Conservation (phyloP, 2,329 filamentous ascomycete species). For the Epichloe typhina region DNA sequence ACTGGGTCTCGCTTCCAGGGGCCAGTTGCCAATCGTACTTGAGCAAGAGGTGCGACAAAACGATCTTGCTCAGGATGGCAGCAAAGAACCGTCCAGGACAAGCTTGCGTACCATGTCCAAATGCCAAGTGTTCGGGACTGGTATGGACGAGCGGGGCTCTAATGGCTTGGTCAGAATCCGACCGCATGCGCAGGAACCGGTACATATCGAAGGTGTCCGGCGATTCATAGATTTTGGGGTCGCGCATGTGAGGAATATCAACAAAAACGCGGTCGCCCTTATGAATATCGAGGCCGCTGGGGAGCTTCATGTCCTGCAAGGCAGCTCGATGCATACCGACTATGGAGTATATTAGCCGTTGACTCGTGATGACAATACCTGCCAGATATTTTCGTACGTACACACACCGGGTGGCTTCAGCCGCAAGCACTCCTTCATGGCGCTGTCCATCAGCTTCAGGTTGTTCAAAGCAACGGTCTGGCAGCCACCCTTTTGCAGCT, state of each 20-base stretch:
- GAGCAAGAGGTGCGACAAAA: constrained; percentile 6
- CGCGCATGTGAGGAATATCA: constrained; percentile 7
- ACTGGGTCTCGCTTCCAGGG: constrained; percentile 1
- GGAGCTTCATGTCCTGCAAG: constrained; percentile 4
- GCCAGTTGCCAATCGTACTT: constrained; percentile 6
- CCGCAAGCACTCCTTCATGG: constrained; percentile 6
- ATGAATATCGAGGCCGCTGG: constrained; percentile 1
- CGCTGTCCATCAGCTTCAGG: constrained; percentile 7
- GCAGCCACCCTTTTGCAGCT: constrained; percentile 3
- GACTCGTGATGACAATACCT: background rate
- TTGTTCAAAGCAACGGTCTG: constrained; percentile 5
- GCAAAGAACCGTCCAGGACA: constrained; percentile 7
- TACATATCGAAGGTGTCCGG: constrained; percentile 7
- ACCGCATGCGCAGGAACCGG: constrained; percentile 7
- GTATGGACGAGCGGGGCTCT: constrained; percentile 6
- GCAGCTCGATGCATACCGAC: constrained; percentile 8
- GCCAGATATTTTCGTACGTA: background rate
- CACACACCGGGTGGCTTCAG: constrained; percentile 7
- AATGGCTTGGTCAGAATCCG: constrained; percentile 2
- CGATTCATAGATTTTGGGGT: constrained; percentile 4
- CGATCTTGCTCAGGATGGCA: constrained; percentile 4
- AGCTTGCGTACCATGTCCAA: constrained; percentile 7
- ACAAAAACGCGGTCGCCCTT: constrained; percentile 7
- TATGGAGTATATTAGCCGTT: background rate
- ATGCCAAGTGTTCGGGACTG: constrained; percentile 6